phyloP scores from a whole-genome alignment of 345 rosid genomes.

The Mallotus nudiflorus region DNA sequence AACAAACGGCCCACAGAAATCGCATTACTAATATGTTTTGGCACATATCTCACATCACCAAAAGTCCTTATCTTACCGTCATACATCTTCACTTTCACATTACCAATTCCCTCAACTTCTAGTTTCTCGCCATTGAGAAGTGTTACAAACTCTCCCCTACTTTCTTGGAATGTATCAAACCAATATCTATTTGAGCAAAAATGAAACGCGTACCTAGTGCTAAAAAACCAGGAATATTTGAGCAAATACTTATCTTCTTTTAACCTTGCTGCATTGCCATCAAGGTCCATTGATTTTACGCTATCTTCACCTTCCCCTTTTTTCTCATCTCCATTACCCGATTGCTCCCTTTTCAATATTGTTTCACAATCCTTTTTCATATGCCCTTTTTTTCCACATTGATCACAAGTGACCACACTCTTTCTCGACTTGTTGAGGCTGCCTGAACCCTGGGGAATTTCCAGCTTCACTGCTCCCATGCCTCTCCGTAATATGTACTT shows the following conservation, averaged over 20 bases:
- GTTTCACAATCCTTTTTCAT: background rate
- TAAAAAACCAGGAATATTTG: too few species aligned
- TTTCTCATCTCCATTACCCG: background rate
- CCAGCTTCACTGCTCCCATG: background rate
- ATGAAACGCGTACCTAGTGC: too few species aligned
- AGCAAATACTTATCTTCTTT: too few species aligned
- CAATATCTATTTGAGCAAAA: too few species aligned
- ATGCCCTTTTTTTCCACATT: background rate
- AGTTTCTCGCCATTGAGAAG: background rate
- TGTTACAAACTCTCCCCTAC: too few species aligned
- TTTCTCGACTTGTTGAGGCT: background rate
- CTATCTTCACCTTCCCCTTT: background rate
- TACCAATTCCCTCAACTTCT: background rate
- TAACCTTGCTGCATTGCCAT: too few species aligned
- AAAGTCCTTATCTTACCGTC: background rate
- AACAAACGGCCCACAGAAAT: background rate
- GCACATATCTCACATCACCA: background rate
- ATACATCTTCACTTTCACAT: slow-evolving; percentile 1
- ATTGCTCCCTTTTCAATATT: background rate
- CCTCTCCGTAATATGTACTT: background rate
- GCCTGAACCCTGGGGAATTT: background rate
- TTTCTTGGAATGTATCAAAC: too few species aligned
- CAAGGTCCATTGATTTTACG: too few species aligned
- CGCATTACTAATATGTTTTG: background rate
- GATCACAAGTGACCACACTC: background rate